phyloP scores from a whole-genome alignment of 176 grass and related monocot genomes.

The Oryza meridionalis region DNA sequence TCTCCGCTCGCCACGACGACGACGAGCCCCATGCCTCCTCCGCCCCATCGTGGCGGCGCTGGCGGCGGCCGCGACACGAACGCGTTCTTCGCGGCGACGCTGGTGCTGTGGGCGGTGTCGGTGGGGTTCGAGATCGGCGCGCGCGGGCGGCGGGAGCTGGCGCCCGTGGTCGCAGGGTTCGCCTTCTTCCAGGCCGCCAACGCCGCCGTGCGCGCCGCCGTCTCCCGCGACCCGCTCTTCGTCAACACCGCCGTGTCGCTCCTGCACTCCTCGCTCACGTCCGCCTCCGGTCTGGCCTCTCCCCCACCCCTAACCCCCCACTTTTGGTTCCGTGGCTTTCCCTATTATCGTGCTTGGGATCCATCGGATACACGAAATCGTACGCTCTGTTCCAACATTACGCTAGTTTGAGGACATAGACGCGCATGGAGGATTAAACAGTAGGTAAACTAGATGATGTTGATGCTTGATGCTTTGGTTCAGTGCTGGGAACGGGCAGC shows the following conservation, averaged over 20 bases:
- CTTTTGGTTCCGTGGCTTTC: constrained; percentile 27
- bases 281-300: constrained; percentile 55
- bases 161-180: constrained; percentile 65
- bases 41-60: constrained; percentile 40
- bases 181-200: constrained; percentile 93
- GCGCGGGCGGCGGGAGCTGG: constrained; percentile 60
- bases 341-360: not conserved
- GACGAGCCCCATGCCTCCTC: constrained; percentile 39
- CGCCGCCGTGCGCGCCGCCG: constrained; percentile 57
- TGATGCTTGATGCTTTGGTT: constrained; percentile 2
- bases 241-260: constrained; percentile 93
- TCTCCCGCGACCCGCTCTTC: constrained; percentile 77
- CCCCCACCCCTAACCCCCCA: not conserved
- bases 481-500: not conserved
- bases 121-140: constrained; percentile 71
- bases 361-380: constrained; percentile 13
- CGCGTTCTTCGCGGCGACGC: constrained; percentile 80
- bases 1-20: constrained; percentile 43
- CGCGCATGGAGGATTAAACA: not conserved
- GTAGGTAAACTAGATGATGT: not conserved
- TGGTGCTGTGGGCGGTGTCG: constrained; percentile 76
- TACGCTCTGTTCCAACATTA: not conserved
- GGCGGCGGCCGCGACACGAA: constrained; percentile 19
- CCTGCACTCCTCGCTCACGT: constrained; percentile 84
- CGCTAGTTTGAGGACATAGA: not conserved